Conservation (phyloP, 257 asterid species). For the Rehmannia glutinosa region DNA sequence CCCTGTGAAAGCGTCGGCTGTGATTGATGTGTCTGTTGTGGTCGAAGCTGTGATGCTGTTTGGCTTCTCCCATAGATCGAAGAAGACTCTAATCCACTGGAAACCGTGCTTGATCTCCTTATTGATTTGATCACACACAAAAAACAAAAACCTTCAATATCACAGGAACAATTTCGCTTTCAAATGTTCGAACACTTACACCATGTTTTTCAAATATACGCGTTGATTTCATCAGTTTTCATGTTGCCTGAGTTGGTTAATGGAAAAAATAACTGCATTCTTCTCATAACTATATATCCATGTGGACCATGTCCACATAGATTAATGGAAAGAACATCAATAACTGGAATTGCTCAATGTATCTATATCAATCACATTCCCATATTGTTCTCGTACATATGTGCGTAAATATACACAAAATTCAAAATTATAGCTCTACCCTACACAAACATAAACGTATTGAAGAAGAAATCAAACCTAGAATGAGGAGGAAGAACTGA, state of each 20-base stretch:
- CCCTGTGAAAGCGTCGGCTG: conserved; percentile 78
- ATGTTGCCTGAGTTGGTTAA: background rate
- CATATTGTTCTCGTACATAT: background rate
- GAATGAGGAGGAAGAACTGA: conserved; percentile 94
- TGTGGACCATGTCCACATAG: too few species aligned
- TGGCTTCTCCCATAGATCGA: conserved; percentile 58
- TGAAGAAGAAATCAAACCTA: conserved; percentile 41
- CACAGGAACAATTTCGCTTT: background rate
- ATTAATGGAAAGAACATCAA: background rate
- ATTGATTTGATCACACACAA: conserved; percentile 10
- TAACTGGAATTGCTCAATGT: background rate
- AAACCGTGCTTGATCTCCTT: conserved; percentile 52
- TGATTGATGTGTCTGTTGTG: conserved; percentile 52
- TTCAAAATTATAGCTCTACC: background rate
- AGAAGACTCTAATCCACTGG: conserved; percentile 53
- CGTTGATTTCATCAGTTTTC: background rate
- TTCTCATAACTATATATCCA: background rate
- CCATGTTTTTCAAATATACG: too few species aligned
- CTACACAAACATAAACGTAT: background rate
- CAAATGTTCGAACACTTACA: background rate
- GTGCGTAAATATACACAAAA: background rate
- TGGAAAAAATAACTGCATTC: background rate
- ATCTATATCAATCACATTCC: background rate
- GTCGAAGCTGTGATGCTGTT: conserved; percentile 37
- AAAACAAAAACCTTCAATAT: background rate